Base-by-base conservation (phyloP, 345 rosid genomes). In the Syzygium aqueum region DNA sequence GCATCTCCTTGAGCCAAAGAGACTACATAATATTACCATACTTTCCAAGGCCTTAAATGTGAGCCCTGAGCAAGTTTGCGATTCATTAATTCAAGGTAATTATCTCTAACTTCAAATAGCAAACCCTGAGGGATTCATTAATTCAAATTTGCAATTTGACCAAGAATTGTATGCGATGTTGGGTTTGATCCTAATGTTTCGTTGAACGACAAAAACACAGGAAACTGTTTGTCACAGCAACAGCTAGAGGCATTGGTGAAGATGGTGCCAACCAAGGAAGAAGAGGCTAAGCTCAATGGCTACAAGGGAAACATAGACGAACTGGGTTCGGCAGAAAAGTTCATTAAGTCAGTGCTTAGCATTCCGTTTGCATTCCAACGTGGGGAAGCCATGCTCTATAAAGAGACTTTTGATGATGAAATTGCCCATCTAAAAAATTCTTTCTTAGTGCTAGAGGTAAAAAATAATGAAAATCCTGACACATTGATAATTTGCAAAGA, bases 241-340 rank as follows among this genome's bases (percentile, higher is more conserved):
- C 95, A 96, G 88, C 88, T 97, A 53, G 99, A 97, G 90, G 99
- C 99, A 51, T 91, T 97, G 89, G 95, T 93, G 88, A 97, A 90
- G 91, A 96, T 97, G 99, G 97, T 92, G 22, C 99, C 98, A 3
- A 96, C 95, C 14, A 95, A 97, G 88, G 99, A 97, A 93, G 99
- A 97, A 92, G 99, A 95, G 73, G 23, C 89, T 37, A 96, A 96
- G 91, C 94, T 97, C 37, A 78, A 82, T 53, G 92, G 93, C 84
- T 97, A 94, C 89, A 94, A 92, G 88, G 98, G 99, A 90, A 90
- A 92, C 53, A 90, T 93, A 30, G 94, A 93, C n/a, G 98, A 97
- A 87, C 92, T 96, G 85, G 99, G 96, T 25, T 93, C 95, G 7
- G 98, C 98, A 7, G 99, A 97, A 92, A 94, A 88, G 87, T 95